Evolutionary conservation across 345 rosid genomes (phyloP), one percentile per base, ranked within the genome.

Genomic region (Linum usitatissimum): DNA sequence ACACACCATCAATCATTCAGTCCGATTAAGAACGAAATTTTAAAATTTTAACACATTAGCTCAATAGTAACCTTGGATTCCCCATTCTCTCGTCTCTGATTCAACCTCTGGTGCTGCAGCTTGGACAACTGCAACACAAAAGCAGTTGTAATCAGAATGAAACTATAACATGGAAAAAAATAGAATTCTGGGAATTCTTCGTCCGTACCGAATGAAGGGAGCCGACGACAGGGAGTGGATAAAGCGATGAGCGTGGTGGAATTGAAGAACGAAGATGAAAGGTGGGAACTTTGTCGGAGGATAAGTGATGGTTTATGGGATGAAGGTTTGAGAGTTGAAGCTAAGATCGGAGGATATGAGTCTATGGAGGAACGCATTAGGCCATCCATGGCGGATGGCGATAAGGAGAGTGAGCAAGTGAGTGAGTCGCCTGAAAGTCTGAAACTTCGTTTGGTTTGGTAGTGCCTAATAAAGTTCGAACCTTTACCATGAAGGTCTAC

Each of bases 1-100:
- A 64, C 21, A 7, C 20, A 57, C 4, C 18, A 28, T 18, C 9
- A 39, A 51, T 12, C 51, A 45, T 3, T 10, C 10, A 1, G 34
- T 20, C 34, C 19, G 19, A 34, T 8, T 18, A 0, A 64, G 34
- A 23, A 53, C 13, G 8, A 34, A 7, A 5, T 34, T 34, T 5
- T 0, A 7, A 34, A 34, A 34, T 4, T 34, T 34, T 1, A 34
- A 23, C 28, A 23, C 28, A 23, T 23, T 23, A 7, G 38, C 38
- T 34, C 6, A 34, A 34, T 7, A 54, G 17, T 71, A 23, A 86
- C 98, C 98, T 83, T 86, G 95, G 77, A 88, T 74, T 55, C 76
- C 71, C 96, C 95, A 88, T 64, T 86, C 96, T 66, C 66, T 75
- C 13, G 85, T 66, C 40, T 83, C 86, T 10, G 78, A 39, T 14